Evolutionary conservation across 225 moss, liverwort and hornwort species (phyloP).

Genomic region (Pseudisothecium myosuroides): DNA sequence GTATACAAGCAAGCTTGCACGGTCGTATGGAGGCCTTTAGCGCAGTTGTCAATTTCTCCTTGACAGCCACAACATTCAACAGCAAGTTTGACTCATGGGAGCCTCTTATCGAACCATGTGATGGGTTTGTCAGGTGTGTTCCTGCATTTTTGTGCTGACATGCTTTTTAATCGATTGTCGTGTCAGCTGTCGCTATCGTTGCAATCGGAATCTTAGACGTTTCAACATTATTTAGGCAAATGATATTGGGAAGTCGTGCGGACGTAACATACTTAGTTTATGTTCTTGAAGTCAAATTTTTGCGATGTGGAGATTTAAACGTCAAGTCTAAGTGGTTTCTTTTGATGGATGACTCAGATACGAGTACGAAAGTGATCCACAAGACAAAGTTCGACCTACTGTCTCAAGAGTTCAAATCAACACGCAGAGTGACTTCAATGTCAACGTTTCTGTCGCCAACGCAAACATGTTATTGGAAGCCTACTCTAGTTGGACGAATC

Average conservation of each 20-base stretch:
- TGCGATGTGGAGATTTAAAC: background rate
- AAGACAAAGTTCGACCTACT: constrained; percentile 51
- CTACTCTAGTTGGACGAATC: constrained; percentile 84
- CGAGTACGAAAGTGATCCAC: constrained; percentile 45
- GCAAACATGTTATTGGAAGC: constrained; percentile 89
- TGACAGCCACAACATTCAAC: constrained; percentile 60
- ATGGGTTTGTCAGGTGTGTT: constrained; percentile 67
- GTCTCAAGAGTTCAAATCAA: constrained; percentile 57
- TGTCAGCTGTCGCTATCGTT: background rate
- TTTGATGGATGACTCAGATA: constrained; percentile 15
- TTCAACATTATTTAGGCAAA: background rate
- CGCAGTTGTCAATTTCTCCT: constrained; percentile 51
- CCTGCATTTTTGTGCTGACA: background rate
- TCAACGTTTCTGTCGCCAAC: constrained; percentile 79
- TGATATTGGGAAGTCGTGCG: background rate
- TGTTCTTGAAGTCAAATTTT: background rate
- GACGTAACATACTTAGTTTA: background rate
- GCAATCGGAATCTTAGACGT: background rate
- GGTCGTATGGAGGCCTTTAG: constrained; percentile 76
- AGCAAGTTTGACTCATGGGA: constrained; percentile 87
- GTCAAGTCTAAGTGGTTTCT: background rate
- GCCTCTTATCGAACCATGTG: constrained; percentile 73
- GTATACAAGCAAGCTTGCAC: constrained; percentile 52
- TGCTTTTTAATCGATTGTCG: background rate
- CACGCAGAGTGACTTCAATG: constrained; percentile 61